phyloP scores from a whole-genome alignment of 345 rosid genomes.

The Mangifera indica region DNA sequence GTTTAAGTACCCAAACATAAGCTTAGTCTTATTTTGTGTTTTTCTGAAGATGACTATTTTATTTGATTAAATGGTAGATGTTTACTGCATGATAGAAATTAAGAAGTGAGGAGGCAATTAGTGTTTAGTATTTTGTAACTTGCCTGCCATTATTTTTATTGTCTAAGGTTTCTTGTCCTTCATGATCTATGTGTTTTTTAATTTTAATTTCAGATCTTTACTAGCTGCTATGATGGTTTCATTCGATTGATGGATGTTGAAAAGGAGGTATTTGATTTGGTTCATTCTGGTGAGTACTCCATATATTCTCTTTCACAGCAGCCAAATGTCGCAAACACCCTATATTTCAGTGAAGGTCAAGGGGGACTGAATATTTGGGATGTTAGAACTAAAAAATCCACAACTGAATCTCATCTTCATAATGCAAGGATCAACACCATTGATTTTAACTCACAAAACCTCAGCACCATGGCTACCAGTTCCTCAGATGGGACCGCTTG shows the following conservation, averaged over 20 bases:
- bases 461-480: conserved; percentile 70
- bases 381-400: conserved; percentile 51
- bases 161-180: not conserved
- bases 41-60: too few relatives aligned
- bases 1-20: too few relatives aligned
- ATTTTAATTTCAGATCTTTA: conserved; percentile 43
- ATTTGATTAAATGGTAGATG: too few relatives aligned
- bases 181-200: conserved; percentile 7
- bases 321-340: conserved; percentile 44
- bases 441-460: conserved; percentile 62
- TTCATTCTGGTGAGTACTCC: conserved; percentile 47
- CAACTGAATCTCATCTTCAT: conserved; percentile 54
- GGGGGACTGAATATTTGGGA: conserved; percentile 65
- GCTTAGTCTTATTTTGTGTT: too few relatives aligned
- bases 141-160: not conserved
- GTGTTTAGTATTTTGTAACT: not conserved
- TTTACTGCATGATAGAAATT: too few relatives aligned
- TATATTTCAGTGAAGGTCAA: conserved; percentile 61
- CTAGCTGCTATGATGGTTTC: conserved; percentile 71
- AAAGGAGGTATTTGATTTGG: conserved; percentile 63
- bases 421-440: conserved; percentile 69
- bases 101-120: not conserved
- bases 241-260: conserved; percentile 77
- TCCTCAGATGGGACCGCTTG: conserved; percentile 76
- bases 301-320: conserved; percentile 59